Evolutionary conservation across 78 protist genomes (phyloP), one percentile per base, ranked within the genome.

Genomic region (Andalucia godoyi): DNA sequence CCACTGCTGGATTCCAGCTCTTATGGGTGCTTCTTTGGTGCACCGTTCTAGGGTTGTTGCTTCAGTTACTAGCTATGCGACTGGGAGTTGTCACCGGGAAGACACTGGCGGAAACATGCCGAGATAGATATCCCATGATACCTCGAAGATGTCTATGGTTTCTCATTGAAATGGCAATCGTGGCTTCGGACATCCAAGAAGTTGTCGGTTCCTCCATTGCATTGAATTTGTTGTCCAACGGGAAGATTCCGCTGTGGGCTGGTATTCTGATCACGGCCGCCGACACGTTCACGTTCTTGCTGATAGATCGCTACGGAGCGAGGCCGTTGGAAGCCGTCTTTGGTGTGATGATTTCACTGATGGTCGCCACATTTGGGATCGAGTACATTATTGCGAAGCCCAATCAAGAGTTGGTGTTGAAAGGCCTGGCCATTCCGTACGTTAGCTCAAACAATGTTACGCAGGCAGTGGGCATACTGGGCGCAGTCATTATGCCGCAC

Each of bases 401-500:
- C 23, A 12, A 29, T 12, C 25, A 10, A 10, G 66, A 12, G 23
- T 54, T 33, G 9, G 67, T 81, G 4, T 46, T 79, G 54, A n/a
- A 29, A 36, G 87, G 81, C 38, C 8, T 64, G 0, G 55, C 65
- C 34, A 47, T 81, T 2, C 87, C 87, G 7, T 32, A 43, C 2
- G 23, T 81, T 25, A 34, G 76, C 25, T 4, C 29, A 18, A 76
- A 57, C 10, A 27, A 66, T 12, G 25, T 77, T 1, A 37, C 52
- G n/a, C 60, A 63, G 13, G 85, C 88, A 9, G 86, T 82, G 6
- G 83, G 79, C 47, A 76, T 81, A 8, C 41, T 86, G 17, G 89
- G 92, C 33, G 88, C 92, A 0, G 82, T 79, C 13, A 69, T 86
- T 9, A 86, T 86, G 92, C 92, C 92, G 0, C 92, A 86, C 62